Evolutionary conservation across 2,329 filamentous ascomycete genomes (phyloP).

Genomic region (Colletotrichum shisoi): DNA sequence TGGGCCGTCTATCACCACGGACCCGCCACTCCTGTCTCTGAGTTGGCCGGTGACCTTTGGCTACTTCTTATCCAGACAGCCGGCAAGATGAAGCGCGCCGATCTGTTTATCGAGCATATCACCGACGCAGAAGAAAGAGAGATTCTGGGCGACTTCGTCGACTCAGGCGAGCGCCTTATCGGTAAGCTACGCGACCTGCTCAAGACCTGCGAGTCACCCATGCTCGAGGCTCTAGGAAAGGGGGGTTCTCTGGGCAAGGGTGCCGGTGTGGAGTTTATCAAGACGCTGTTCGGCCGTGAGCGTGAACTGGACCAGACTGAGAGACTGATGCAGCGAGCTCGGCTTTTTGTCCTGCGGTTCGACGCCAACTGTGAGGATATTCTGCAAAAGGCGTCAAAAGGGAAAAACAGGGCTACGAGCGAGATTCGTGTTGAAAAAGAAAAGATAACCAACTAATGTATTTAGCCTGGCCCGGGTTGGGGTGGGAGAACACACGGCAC

Average conservation of each 20-base stretch:
- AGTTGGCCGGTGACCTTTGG: conserved; percentile 95
- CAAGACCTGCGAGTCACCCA: conserved; percentile 92
- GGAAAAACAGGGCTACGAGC: conserved; percentile 39
- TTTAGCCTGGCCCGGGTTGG: too few relatives aligned
- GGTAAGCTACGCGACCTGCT: conserved; percentile 84
- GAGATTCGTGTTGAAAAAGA: too few relatives aligned
- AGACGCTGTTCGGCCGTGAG: conserved; percentile 92
- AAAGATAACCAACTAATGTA: too few relatives aligned
- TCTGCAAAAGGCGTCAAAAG: conserved; percentile 67
- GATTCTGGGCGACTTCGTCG: conserved; percentile 87
- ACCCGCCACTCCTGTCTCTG: conserved; percentile 80
- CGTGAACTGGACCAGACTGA: conserved; percentile 89
- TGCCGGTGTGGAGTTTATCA: conserved; percentile 92
- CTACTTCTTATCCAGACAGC: conserved; percentile 71
- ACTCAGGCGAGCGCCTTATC: conserved; percentile 85
- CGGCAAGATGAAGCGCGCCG: conserved; percentile 90
- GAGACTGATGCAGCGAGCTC: conserved; percentile 83
- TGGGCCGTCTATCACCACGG: conserved; percentile 95
- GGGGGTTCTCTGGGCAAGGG: conserved; percentile 85
- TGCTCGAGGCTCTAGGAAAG: conserved; percentile 85
- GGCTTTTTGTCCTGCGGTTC: conserved; percentile 91
- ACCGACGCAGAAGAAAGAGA: conserved; percentile 76
- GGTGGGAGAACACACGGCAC: too few relatives aligned
- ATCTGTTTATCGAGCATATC: conserved; percentile 77
- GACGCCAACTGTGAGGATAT: conserved; percentile 96